phyloP scores from a whole-genome alignment of 2,329 filamentous ascomycete genomes.

The Aureobasidium subglaciale region DNA sequence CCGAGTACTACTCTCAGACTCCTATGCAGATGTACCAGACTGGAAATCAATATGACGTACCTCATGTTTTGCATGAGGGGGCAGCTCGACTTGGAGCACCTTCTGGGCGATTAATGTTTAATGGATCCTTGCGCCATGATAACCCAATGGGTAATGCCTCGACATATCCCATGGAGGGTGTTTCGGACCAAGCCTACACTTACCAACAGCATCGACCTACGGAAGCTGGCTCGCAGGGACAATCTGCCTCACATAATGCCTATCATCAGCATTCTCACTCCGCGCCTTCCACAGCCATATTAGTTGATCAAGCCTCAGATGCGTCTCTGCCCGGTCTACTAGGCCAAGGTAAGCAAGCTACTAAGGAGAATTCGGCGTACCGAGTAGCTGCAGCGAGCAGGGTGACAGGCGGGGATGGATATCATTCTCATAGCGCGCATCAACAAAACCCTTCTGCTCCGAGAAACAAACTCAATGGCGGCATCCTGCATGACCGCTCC shows the following conservation, averaged over 20 bases:
- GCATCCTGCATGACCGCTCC: background rate
- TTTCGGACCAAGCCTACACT: background rate
- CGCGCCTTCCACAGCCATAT: background rate
- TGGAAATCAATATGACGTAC: background rate
- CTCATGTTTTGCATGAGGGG: no score
- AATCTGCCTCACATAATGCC: background rate
- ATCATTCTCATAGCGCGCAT: conserved; percentile 21
- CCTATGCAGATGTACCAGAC: background rate
- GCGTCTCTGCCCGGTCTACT: conserved; percentile 6
- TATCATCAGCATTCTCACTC: background rate
- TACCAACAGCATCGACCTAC: background rate
- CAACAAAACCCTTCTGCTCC: conserved; percentile 24
- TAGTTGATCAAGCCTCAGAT: conserved; percentile 16
- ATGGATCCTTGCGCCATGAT: no score
- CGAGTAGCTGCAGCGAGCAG: conserved; percentile 17
- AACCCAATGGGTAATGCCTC: no score
- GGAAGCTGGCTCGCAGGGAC: background rate
- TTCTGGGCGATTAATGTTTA: background rate
- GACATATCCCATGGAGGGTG: no score
- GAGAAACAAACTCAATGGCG: conserved; percentile 18
- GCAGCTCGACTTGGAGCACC: background rate
- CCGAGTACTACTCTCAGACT: conserved; percentile 44
- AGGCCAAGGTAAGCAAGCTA: conserved; percentile 33
- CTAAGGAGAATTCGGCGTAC: conserved; percentile 29
- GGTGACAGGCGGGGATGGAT: conserved; percentile 13